phyloP scores from a whole-genome alignment of 495 filamentous ascomycete species.

The Rhizodiscina lignyota region DNA sequence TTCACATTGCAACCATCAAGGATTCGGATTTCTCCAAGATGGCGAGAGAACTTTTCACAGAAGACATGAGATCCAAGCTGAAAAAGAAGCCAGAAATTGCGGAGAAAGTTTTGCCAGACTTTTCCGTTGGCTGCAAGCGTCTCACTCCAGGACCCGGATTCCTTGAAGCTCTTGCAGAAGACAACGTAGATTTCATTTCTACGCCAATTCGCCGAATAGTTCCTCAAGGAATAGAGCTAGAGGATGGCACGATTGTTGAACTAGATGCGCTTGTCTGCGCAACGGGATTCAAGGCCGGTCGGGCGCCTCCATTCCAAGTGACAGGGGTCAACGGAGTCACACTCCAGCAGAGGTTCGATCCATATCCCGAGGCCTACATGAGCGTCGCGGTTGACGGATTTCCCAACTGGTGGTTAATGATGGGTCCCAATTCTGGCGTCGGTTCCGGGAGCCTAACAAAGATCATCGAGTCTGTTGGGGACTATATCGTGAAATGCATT shows the following conservation, averaged over 20 bases:
- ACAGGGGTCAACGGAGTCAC: conserved; percentile 20
- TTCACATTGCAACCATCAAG: conserved; percentile 18
- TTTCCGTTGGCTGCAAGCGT: conserved; percentile 14
- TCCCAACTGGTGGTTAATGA: conserved; percentile 16
- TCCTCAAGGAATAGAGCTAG: conserved; percentile 10
- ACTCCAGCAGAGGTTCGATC: conserved; percentile 13
- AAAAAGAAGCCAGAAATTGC: conserved; percentile 14
- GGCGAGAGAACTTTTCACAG: conserved; percentile 13
- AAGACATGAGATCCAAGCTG: conserved; percentile 16
- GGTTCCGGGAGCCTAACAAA: conserved; percentile 19
- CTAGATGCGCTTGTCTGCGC: conserved; percentile 27
- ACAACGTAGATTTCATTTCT: conserved; percentile 16
- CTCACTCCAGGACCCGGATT: conserved; percentile 16
- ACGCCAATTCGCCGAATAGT: conserved; percentile 15
- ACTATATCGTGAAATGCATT: conserved; percentile 34
- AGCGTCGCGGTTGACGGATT: conserved; percentile 14
- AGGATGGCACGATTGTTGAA: conserved; percentile 14
- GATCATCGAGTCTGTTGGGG: conserved; percentile 24
- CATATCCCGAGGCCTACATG: conserved; percentile 11
- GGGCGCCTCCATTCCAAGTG: conserved; percentile 29
- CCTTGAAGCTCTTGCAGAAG: conserved; percentile 14
- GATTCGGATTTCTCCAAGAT: no score
- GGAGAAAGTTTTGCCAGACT: conserved; percentile 16
- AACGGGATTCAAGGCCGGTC: conserved; percentile 34
- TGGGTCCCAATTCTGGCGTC: conserved; percentile 26